Evolutionary conservation across 1,139 yeast species (phyloP), one percentile per base, ranked within the genome.

Genomic region (Yamadazyma membranifaciens): DNA sequence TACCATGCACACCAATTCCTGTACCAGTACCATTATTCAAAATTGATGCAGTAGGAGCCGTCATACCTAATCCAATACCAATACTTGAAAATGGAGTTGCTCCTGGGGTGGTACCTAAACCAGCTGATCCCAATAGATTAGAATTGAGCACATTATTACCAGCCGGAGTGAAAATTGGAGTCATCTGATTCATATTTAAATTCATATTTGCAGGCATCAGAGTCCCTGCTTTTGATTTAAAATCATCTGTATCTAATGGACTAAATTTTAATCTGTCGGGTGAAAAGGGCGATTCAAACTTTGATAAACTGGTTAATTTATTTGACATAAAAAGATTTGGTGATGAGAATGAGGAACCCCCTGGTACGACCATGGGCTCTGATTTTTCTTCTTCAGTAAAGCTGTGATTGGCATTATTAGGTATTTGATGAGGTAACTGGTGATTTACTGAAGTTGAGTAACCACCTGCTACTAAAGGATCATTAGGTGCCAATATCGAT

Each of bases 201-300:
- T 33, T 33, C 41, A 38, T 38, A 12, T 22, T 29, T 39, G 36
- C 31, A 2, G 48, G 38, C 29, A 42, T 26, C 9, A 44, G 37
- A 15, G 47, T 30, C 16, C 42, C 47, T 24, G 43, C 43, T 37
- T 17, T 39, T 10, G 30, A 6, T 13, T 43, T 48, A 31, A 39
- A 41, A 11, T 49, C 53, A 6, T 49, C 51, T 6, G 37, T 40
- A 10, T 48, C 52, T 30, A 49, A 13, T 9, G 54, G 50, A 26
- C 48, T 49, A 26, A 43, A 50, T 31, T 40, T 44, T 17, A 25
- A 20, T 25, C 46, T 48, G 20, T 50, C 54, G 11, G 54, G 53
- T n/a, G 54, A 47, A 43, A 60, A 60, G 3, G 70, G 69, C 1
- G 69, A 64, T 10, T 63, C 67, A 22, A 55, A 53, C 42, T 59